A percentile compares a stretch with the other conserved stretches of the same genome.
Evolutionary conservation across 148 eudicot species (phyloP).

Genomic region (Vaccinium vitisidaea): DNA sequence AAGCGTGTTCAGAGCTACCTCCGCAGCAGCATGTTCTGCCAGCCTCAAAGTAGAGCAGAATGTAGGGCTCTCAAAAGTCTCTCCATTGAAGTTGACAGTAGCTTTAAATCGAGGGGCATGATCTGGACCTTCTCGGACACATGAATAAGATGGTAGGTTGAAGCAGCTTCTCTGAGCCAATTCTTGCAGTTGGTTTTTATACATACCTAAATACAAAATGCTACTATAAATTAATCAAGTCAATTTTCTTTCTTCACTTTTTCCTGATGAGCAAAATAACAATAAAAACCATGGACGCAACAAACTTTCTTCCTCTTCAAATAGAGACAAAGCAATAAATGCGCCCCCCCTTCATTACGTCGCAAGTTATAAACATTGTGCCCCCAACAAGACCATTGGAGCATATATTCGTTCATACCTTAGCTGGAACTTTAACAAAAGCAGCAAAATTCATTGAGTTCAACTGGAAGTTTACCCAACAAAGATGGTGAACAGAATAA

Average conservation of each 20-base stretch:
- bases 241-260: neutral
- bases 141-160: conserved; percentile 58
- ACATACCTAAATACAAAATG: conserved; percentile 32
- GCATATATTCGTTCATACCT: neutral
- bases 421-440: neutral
- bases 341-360: neutral
- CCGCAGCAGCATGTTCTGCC: conserved; percentile 71
- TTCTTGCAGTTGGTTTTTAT: conserved; percentile 60
- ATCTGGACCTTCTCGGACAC: conserved; percentile 62
- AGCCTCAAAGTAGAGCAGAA: conserved; percentile 49
- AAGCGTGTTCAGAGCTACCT: conserved; percentile 52
- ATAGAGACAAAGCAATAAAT: neutral
- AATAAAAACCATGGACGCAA: neutral
- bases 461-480: neutral
- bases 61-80: conserved; percentile 48
- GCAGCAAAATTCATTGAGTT: neutral
- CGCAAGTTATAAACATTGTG: neutral
- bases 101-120: conserved; percentile 62
- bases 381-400: neutral
- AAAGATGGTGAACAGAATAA: neutral
- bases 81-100: conserved; percentile 56
- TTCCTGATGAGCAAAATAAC: neutral
- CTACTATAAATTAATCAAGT: neutral
- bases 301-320: neutral
- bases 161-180: conserved; percentile 64